Evolutionary conservation across 257 asterid genomes (phyloP).

Genomic region (Przewalskia tangutica): DNA sequence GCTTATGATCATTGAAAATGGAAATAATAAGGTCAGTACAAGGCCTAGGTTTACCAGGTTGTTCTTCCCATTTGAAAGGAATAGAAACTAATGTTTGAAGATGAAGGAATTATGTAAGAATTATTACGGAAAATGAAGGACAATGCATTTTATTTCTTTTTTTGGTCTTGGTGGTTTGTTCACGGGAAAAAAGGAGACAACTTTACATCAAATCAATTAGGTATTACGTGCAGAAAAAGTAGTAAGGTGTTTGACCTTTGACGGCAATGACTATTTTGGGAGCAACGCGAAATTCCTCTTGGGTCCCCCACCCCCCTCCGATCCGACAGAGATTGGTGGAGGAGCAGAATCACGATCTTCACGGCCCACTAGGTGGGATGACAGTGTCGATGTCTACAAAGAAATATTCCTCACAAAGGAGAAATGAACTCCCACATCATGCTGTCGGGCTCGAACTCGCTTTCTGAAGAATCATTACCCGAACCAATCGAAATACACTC

Average conservation of each 20-base stretch:
- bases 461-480: no score
- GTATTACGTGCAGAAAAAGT: background rate
- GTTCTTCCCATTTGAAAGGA: conserved; percentile 78
- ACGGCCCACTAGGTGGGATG: no score
- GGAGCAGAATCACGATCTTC: no score
- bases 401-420: no score
- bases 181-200: background rate
- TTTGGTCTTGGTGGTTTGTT: background rate
- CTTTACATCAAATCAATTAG: background rate
- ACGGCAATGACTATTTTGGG: background rate
- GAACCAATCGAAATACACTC: no score
- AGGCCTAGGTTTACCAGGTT: conserved; percentile 74
- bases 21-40: conserved; percentile 21
- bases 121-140: background rate
- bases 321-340: no score
- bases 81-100: conserved; percentile 31
- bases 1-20: background rate
- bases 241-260: background rate
- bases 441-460: no score
- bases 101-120: background rate
- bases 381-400: no score
- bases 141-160: background rate
- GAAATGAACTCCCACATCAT: no score
- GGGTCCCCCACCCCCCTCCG: no score
- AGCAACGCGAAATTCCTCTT: no score